Conservation (phyloP, 2,329 filamentous ascomycete genomes). For the Talaromyces sp. region DNA sequence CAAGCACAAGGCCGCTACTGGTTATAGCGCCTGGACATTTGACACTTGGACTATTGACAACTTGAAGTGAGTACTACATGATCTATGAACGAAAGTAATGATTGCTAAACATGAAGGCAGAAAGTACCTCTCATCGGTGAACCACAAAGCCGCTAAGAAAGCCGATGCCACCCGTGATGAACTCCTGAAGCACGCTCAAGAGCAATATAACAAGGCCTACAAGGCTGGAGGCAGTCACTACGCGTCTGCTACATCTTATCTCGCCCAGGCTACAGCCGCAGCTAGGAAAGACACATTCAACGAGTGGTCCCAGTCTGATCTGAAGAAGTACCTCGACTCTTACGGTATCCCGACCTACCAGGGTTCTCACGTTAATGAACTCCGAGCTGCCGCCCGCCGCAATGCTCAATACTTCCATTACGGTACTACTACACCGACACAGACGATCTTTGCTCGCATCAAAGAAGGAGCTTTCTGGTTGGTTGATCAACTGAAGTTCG, state of each 20-base stretch:
- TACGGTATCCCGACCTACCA: conserved; percentile 68
- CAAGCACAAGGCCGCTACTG: conserved; percentile 62
- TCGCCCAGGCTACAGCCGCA: conserved; percentile 59
- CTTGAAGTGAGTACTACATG: conserved; percentile 49
- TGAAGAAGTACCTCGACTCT: conserved; percentile 74
- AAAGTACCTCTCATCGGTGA: conserved; percentile 46
- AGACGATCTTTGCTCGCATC: conserved; percentile 62
- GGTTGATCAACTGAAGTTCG: conserved; percentile 45
- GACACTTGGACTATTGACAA: conserved; percentile 70
- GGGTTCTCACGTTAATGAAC: conserved; percentile 62
- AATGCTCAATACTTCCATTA: conserved; percentile 73
- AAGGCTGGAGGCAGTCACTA: conserved; percentile 42
- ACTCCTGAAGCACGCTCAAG: conserved; percentile 55
- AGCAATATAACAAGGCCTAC: conserved; percentile 43
- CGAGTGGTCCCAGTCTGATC: conserved; percentile 64
- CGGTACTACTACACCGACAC: conserved; percentile 62
- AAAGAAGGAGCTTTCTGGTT: conserved; percentile 44
- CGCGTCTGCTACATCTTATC: conserved; percentile 66
- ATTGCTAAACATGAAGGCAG: conserved; percentile 43
- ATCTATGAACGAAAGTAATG: conserved; percentile 17
- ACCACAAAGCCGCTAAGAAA: conserved; percentile 55
- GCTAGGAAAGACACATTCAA: conserved; percentile 65
- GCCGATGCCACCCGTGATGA: conserved; percentile 66
- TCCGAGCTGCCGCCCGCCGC: conserved; percentile 65
- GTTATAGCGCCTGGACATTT: conserved; percentile 71